These are phyloP conservation scores for Eimeria sp. DNA, from an alignment of 169 alveolate species.

Conservation along the genomic window DNA sequence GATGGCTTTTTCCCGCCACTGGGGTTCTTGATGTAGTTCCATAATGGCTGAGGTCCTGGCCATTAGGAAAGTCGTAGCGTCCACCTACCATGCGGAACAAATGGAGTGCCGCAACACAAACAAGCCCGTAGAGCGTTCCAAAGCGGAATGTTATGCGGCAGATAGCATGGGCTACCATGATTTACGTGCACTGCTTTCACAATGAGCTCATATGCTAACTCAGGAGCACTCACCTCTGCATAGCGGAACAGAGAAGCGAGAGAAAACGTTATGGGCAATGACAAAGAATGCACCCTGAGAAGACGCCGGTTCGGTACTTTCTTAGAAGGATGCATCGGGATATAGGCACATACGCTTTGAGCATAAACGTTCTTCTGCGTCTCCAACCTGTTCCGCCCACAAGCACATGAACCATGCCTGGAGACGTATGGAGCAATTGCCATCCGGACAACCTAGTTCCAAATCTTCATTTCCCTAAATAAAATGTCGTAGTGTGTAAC, in stretches of 20 bases:
- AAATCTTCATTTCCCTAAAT: background rate
- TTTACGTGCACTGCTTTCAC: background rate
- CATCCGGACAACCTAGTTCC: background rate
- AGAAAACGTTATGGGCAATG: conserved; percentile 79
- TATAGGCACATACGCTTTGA: conserved; percentile 87
- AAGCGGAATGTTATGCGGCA: background rate
- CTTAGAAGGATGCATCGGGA: conserved; percentile 79
- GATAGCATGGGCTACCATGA: background rate
- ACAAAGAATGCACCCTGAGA: conserved; percentile 79
- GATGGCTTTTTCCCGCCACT: conserved; percentile 74
- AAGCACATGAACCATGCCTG: background rate
- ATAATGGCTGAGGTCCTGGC: conserved; percentile 74
- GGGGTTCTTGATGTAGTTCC: conserved; percentile 77
- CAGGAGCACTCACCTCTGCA: conserved; percentile 72
- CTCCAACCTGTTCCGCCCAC: conserved; percentile 82
- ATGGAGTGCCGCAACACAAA: background rate
- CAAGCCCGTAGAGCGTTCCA: background rate
- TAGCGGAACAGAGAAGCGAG: conserved; percentile 81
- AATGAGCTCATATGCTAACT: background rate
- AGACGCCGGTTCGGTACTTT: conserved; percentile 73
- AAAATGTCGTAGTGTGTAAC: background rate
- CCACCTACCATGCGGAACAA: conserved; percentile 53
- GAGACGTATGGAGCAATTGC: background rate
- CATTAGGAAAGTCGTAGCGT: conserved; percentile 73
- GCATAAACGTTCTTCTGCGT: conserved; percentile 85